Evolutionary conservation across 2,329 filamentous ascomycete species (phyloP).

Genomic region (Ceratocystis huliohia): DNA sequence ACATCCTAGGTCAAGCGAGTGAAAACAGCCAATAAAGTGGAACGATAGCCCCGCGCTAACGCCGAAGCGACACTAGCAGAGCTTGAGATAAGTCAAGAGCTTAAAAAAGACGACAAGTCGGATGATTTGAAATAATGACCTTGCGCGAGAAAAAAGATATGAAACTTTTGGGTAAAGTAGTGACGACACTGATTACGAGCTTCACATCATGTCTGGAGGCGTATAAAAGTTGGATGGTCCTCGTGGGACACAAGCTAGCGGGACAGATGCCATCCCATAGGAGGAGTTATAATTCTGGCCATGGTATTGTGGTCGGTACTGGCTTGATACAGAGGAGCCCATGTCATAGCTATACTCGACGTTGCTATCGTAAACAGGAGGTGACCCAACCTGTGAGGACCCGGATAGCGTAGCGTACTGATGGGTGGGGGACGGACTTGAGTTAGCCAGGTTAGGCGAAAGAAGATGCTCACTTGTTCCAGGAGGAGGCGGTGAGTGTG

Average conservation of each 20-base stretch:
- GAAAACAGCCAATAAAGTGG: not conserved
- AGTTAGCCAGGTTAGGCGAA: not conserved
- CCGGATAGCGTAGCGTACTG: slow-evolving; percentile 2
- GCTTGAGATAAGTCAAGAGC: not conserved
- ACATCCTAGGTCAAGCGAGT: not conserved
- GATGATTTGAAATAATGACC: no score
- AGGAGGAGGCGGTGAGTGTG: not conserved
- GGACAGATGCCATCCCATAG: slow-evolving; percentile 4
- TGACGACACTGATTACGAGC: not conserved
- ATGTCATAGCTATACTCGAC: slow-evolving; percentile 5
- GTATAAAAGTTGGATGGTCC: slow-evolving; percentile 1
- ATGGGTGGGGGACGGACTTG: not conserved
- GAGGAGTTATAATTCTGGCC: not conserved
- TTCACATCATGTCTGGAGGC: not conserved
- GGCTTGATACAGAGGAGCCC: not conserved
- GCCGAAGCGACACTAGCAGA: not conserved
- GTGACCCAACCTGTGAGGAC: not conserved
- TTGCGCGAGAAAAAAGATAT: no score
- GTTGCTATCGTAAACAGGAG: not conserved
- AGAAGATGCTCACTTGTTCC: not conserved
- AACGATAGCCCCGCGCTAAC: not conserved
- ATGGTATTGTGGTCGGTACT: slow-evolving; percentile 2
- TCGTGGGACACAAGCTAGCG: slow-evolving; percentile 4
- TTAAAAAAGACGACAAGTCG: no score
- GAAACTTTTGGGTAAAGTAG: no score